phyloP scores from a whole-genome alignment of 2,329 filamentous ascomycete genomes.

The Ascochyta koolunga region DNA sequence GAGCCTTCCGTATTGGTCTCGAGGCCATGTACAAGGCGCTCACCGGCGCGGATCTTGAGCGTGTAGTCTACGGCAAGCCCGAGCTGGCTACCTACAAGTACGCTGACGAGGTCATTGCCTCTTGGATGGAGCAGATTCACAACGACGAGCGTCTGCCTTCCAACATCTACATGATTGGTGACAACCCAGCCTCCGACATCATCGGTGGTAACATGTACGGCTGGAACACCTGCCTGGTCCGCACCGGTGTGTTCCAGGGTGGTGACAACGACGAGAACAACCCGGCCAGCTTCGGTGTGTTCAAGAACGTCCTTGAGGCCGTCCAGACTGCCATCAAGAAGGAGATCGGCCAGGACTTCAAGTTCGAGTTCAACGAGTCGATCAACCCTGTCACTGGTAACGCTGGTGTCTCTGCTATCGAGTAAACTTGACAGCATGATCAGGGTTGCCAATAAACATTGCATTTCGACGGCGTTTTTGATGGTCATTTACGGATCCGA shows the following conservation, averaged over 20 bases:
- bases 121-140: constrained; percentile 79
- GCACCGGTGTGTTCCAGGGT: constrained; percentile 79
- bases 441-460: not conserved
- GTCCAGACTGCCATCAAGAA: constrained; percentile 71
- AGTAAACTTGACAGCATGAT: constrained; percentile 47
- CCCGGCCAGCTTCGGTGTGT: constrained; percentile 78
- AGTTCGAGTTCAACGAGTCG: constrained; percentile 73
- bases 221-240: constrained; percentile 80
- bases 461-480: constrained; percentile 16
- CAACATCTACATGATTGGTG: constrained; percentile 79
- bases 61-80: constrained; percentile 78
- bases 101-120: constrained; percentile 73
- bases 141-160: constrained; percentile 70
- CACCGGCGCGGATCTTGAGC: constrained; percentile 73
- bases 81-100: constrained; percentile 79
- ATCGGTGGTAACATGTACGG: constrained; percentile 80
- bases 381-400: constrained; percentile 70
- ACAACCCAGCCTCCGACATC: constrained; percentile 77
- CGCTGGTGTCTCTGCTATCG: constrained; percentile 60
- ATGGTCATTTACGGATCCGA: constrained; percentile 7
- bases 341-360: constrained; percentile 75
- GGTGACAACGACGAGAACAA: constrained; percentile 77
- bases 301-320: constrained; percentile 73
- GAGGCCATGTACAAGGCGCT: constrained; percentile 76
- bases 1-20: constrained; percentile 75